Evolutionary conservation across 208 protist species (phyloP).

Genomic region (Leishmania aethiopica): DNA sequence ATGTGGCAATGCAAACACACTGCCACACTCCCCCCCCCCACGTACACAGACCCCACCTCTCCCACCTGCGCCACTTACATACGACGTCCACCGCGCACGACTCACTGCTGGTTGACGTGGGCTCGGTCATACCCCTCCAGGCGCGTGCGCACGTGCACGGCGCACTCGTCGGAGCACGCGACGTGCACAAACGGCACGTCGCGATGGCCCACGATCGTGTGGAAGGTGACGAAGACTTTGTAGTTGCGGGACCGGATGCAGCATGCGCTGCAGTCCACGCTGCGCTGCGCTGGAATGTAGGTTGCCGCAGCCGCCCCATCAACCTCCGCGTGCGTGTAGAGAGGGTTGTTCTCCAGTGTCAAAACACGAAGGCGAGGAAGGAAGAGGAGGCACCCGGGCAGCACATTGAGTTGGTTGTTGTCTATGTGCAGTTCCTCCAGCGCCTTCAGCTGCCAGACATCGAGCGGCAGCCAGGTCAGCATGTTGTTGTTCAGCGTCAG

Average conservation of each 20-base stretch:
- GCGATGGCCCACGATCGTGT: conserved; percentile 37
- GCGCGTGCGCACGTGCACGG: conserved; percentile 45
- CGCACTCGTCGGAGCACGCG: conserved; percentile 66
- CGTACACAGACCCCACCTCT: neutral
- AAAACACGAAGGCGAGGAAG: conserved; percentile 55
- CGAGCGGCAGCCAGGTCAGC: conserved; percentile 53
- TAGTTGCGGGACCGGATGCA: conserved; percentile 63
- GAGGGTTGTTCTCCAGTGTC: conserved; percentile 78
- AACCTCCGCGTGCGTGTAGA: conserved; percentile 49
- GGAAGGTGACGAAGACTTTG: conserved; percentile 60
- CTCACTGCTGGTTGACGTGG: conserved; percentile 1
- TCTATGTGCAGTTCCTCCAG: conserved; percentile 71
- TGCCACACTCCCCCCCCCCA: neutral
- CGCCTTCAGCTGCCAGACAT: conserved; percentile 73
- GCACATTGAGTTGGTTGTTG: conserved; percentile 74
- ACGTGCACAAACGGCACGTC: conserved; percentile 77
- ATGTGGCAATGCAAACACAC: neutral
- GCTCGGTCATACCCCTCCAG: conserved; percentile 53
- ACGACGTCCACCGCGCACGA: neutral
- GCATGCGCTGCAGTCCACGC: conserved; percentile 81
- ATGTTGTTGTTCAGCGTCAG: conserved; percentile 75
- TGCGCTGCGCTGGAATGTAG: conserved; percentile 47
- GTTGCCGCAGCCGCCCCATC: conserved; percentile 46
- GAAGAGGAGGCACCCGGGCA: conserved; percentile 83
- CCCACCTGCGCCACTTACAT: neutral